Percentiles rank a stretch among this genome's conserved stretches.
Evolutionary conservation across 768 basidiomycete species (phyloP).

Genomic region (Hemileccinum impolitum): DNA sequence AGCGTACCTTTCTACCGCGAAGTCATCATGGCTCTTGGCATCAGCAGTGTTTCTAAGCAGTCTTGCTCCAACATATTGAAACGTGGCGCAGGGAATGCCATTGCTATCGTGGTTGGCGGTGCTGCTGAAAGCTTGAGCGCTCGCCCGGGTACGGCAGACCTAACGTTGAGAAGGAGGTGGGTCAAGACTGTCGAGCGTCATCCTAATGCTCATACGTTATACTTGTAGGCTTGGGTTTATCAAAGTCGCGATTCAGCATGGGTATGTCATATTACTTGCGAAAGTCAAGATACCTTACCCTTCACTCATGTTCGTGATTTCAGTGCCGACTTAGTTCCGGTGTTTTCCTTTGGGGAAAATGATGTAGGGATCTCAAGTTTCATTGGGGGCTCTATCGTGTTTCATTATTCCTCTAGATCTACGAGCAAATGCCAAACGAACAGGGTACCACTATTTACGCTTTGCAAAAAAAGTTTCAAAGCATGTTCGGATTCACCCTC

Average conservation of each 20-base stretch:
- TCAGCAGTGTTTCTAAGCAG: slow-evolving; percentile 88
- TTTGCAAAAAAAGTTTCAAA: slow-evolving; percentile 89
- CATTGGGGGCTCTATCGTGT: background rate
- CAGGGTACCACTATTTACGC: slow-evolving; percentile 85
- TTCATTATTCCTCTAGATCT: slow-evolving; percentile 58
- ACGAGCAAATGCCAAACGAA: slow-evolving; percentile 94
- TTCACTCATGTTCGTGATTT: slow-evolving; percentile 1
- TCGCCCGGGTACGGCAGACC: slow-evolving; percentile 93
- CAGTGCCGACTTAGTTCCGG: slow-evolving; percentile 94
- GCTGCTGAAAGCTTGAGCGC: slow-evolving; percentile 94
- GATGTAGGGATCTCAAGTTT: slow-evolving; percentile 56
- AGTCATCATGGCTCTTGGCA: slow-evolving; percentile 78
- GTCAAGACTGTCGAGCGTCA: background rate
- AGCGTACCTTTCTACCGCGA: slow-evolving; percentile 91
- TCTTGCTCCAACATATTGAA: slow-evolving; percentile 86
- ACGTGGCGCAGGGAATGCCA: slow-evolving; percentile 60
- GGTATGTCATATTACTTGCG: slow-evolving; percentile 41
- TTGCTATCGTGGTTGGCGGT: slow-evolving; percentile 95
- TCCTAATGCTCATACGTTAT: background rate
- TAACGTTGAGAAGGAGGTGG: slow-evolving; percentile 72
- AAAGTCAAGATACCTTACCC: background rate
- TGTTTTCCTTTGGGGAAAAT: slow-evolving; percentile 98
- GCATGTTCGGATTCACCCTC: slow-evolving; percentile 90
- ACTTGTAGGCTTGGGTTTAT: slow-evolving; percentile 81
- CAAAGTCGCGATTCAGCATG: slow-evolving; percentile 87